Evolutionary conservation across 106 monocot species (phyloP).

Genomic region (Xerophyta viscosa): DNA sequence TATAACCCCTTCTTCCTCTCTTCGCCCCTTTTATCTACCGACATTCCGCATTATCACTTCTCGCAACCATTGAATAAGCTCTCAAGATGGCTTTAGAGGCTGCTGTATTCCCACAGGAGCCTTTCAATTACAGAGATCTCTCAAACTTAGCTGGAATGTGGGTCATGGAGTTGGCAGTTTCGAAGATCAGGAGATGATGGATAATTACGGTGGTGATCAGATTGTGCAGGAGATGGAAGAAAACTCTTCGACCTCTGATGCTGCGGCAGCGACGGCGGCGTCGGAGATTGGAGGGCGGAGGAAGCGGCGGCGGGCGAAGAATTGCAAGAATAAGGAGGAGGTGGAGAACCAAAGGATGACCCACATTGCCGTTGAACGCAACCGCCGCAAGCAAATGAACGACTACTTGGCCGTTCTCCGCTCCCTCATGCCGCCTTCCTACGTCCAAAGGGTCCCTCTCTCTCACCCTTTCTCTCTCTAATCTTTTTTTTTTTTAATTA

Average conservation of each 20-base stretch:
- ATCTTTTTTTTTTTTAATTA: too few species aligned
- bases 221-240: constrained; percentile 23
- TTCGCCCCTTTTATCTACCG: too few species aligned
- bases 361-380: constrained; percentile 48
- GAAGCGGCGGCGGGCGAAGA: constrained; percentile 36
- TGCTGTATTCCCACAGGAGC: constrained; percentile 44
- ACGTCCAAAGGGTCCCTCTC: constrained; percentile 21
- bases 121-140: constrained; percentile 15
- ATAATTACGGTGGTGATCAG: neutral
- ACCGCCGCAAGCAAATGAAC: constrained; percentile 45
- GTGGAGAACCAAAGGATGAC: constrained; percentile 47
- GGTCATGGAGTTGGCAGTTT: neutral
- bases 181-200: neutral
- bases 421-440: constrained; percentile 44
- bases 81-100: constrained; percentile 71
- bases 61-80: too few species aligned
- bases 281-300: constrained; percentile 1
- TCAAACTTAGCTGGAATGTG: constrained; percentile 10
- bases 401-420: constrained; percentile 35
- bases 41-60: too few species aligned
- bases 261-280: neutral
- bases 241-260: constrained; percentile 19
- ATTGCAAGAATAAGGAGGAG: constrained; percentile 48
- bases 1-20: too few species aligned
- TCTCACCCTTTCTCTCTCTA: too few species aligned